Conservation (phyloP, 2,329 filamentous ascomycete genomes). For the Penicillium sp. region DNA sequence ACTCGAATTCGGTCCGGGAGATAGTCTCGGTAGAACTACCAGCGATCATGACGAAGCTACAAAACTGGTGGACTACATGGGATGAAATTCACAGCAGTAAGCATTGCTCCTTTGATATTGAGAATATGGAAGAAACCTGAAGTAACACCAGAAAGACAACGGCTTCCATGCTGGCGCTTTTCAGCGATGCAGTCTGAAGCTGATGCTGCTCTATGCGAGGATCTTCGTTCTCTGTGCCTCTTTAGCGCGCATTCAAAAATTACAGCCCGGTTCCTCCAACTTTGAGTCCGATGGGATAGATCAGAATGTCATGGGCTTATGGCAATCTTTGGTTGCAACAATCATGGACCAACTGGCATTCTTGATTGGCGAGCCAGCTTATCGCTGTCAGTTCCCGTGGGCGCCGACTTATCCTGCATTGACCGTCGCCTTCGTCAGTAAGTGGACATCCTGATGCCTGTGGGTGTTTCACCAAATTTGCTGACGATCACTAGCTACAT, state of each 20-base stretch:
- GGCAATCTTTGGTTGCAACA: constrained; percentile 33
- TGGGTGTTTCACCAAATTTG: not conserved
- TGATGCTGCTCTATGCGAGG: constrained; percentile 37
- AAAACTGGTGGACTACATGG: constrained; percentile 39
- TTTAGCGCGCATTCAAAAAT: constrained; percentile 37
- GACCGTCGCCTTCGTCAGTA: constrained; percentile 40
- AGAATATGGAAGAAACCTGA: not conserved
- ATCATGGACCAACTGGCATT: constrained; percentile 38
- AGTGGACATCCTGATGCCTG: constrained; percentile 7
- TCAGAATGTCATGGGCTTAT: constrained; percentile 29
- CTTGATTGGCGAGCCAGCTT: constrained; percentile 35
- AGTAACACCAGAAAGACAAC: constrained; percentile 27
- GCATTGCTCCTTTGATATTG: not conserved
- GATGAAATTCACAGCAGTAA: constrained; percentile 37
- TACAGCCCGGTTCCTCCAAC: constrained; percentile 26
- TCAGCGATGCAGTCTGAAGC: constrained; percentile 36
- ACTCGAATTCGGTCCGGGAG: constrained; percentile 24
- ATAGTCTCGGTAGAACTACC: constrained; percentile 32
- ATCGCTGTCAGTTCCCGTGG: constrained; percentile 37
- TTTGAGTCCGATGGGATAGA: constrained; percentile 25
- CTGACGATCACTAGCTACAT: constrained; percentile 28
- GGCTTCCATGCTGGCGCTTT: constrained; percentile 40
- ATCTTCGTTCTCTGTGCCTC: constrained; percentile 37
- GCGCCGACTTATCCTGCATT: constrained; percentile 38
- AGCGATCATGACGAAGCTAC: constrained; percentile 33